These are phyloP conservation scores for Apostasia ramifera DNA, from an alignment of 106 monocot species.

Conservation along the genomic window DNA sequence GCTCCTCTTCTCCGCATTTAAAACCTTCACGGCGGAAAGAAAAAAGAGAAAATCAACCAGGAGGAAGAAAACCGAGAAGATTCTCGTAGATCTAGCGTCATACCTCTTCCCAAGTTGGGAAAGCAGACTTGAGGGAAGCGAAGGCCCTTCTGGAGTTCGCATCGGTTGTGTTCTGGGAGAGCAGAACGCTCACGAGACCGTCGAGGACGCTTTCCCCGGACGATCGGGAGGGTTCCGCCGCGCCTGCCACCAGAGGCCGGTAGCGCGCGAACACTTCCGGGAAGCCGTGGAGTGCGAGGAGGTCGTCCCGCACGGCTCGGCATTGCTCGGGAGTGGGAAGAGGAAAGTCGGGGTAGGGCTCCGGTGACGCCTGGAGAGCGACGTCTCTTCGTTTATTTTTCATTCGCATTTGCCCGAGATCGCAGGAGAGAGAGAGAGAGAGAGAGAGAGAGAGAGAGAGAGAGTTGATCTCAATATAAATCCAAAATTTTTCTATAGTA, in stretches of 20 bases:
- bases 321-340: slow-evolving; percentile 69
- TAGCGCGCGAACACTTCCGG: slow-evolving; percentile 48
- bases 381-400: too few species aligned
- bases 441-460: too few species aligned
- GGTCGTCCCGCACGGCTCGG: slow-evolving; percentile 51
- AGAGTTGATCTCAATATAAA: too few species aligned
- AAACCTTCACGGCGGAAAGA: slow-evolving; percentile 27
- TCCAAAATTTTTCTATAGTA: too few species aligned
- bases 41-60: neutral
- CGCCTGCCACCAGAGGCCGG: neutral
- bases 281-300: slow-evolving; percentile 65
- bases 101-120: slow-evolving; percentile 57
- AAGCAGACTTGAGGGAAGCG: slow-evolving; percentile 52
- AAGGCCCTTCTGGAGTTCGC: slow-evolving; percentile 61
- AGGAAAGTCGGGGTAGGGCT: slow-evolving; percentile 48
- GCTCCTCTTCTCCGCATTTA: slow-evolving; percentile 34
- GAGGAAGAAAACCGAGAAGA: neutral
- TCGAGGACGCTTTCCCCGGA: slow-evolving; percentile 48
- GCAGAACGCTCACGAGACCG: slow-evolving; percentile 59
- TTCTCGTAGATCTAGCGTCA: neutral
- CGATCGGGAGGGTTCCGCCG: neutral
- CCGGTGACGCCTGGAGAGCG: slow-evolving; percentile 4
- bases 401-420: too few species aligned
- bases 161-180: slow-evolving; percentile 91
- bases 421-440: too few species aligned